Evolutionary conservation across 1,139 yeast species (phyloP), one percentile per base, ranked within the genome.

Genomic region (Sugiyamaella pinicola): DNA sequence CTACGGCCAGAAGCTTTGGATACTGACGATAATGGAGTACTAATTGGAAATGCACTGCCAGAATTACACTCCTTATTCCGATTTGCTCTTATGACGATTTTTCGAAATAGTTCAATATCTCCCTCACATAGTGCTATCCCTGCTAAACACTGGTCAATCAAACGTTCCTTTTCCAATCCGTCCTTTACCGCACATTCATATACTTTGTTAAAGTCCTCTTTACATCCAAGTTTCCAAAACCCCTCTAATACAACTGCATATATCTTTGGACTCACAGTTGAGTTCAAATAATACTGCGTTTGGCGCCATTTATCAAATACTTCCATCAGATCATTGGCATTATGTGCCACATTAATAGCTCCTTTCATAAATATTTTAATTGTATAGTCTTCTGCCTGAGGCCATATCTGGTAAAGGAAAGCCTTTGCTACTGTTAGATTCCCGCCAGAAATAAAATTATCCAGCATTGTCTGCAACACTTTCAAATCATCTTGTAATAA

Each of bases 361-460:
- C 62, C 63, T 8, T 50, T 51, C 28, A 63, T 50, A 40, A 54
- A 63, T 15, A 54, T 53, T 37, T 40, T 49, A 19, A 63, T 51
- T 10, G 59, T 54, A 35, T 48, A 47, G n/a, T 56, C 63, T 18
- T 41, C 43, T 5, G 53, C 58, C 8, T 46, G 34, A 12, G 49
- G 45, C 55, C 60, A 55, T 35, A 61, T 49, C 46, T 62, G 64
- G 18, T 56, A 50, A 17, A 62, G 49, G 49, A 61, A 58, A 28
- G 61, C 64, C 49, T 54, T 53, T 1, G 65, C 66, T 10, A 56
- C 60, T 2, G 58, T 56, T 15, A 63, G 45, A 41, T 62, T 59
- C 42, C 58, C 51, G 39, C 54, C 51, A 7, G 53, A 53, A n/a
- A 62, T 44, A 37, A 61, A 62, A 37, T 54, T 55, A 29, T 55